Conservation (phyloP, 164 flowering plant species). For the Liquidambar formosana region DNA sequence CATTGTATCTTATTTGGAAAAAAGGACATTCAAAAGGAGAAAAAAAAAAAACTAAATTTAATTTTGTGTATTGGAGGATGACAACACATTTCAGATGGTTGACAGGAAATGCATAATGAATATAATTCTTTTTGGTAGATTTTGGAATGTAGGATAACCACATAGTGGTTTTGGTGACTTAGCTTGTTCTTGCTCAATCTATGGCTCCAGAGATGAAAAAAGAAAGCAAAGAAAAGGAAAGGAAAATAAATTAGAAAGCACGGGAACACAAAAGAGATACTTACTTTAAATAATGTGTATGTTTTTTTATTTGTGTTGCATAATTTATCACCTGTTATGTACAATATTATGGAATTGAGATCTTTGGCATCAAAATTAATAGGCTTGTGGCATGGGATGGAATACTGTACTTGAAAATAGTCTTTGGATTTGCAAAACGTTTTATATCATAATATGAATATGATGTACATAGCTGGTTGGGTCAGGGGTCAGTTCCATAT, state of each 20-base stretch:
- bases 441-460: no score
- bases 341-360: neutral
- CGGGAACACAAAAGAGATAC: neutral
- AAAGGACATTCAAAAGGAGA: no score
- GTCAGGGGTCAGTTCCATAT: no score
- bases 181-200: neutral
- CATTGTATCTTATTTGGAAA: no score
- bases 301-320: neutral
- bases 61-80: no score
- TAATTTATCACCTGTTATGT: neutral
- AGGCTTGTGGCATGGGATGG: neutral
- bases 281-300: neutral
- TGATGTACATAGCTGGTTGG: no score
- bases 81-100: no score
- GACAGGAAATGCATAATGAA: no score
- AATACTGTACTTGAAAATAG: neutral
- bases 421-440: neutral
- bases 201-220: neutral
- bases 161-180: no score
- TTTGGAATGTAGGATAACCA: no score
- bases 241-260: neutral
- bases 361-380: neutral
- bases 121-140: no score
- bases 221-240: neutral
- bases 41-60: no score